Percentiles rank a stretch among this genome's conserved stretches.
Evolutionary conservation across 2,329 filamentous ascomycete species (phyloP).

Genomic region (Hymenotorrendiella dingleyae): DNA sequence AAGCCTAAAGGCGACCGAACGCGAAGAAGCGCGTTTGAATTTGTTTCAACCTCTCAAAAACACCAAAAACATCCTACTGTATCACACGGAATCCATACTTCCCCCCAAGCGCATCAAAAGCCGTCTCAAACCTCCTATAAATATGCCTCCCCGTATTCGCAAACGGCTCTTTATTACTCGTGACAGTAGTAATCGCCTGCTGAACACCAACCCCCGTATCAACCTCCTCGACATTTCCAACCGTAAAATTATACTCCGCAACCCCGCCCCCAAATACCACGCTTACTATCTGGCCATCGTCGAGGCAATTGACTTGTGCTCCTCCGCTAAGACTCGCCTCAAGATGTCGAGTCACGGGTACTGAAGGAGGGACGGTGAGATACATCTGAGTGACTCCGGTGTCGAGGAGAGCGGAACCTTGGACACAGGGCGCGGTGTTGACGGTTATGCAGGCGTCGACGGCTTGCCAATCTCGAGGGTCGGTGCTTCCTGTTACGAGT

Average conservation of each 20-base stretch:
- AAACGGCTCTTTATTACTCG: conserved; percentile 2
- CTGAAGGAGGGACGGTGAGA: conserved; percentile 3
- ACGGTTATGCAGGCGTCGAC: conserved; percentile 5
- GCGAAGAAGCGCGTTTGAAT: no score
- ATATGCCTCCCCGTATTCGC: conserved; percentile 13
- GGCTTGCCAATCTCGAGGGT: conserved; percentile 6
- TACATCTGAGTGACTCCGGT: conserved; percentile 10
- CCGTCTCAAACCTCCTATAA: neutral
- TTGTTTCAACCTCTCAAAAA: no score
- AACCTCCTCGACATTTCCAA: conserved; percentile 1
- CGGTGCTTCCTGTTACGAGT: neutral
- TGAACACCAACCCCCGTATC: neutral
- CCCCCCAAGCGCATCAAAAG: conserved; percentile 2
- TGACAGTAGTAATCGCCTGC: neutral
- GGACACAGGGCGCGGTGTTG: neutral
- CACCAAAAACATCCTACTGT: no score
- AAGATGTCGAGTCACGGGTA: neutral
- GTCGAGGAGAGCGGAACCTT: conserved; percentile 7
- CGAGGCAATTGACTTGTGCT: neutral
- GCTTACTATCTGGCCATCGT: neutral
- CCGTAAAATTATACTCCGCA: conserved; percentile 3
- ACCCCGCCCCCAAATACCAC: neutral
- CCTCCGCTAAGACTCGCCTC: neutral
- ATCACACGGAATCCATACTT: conserved; percentile 5
- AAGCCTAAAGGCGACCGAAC: no score